Evolutionary conservation across 164 flowering plant genomes (phyloP).

Genomic region (Litsea cubeba): DNA sequence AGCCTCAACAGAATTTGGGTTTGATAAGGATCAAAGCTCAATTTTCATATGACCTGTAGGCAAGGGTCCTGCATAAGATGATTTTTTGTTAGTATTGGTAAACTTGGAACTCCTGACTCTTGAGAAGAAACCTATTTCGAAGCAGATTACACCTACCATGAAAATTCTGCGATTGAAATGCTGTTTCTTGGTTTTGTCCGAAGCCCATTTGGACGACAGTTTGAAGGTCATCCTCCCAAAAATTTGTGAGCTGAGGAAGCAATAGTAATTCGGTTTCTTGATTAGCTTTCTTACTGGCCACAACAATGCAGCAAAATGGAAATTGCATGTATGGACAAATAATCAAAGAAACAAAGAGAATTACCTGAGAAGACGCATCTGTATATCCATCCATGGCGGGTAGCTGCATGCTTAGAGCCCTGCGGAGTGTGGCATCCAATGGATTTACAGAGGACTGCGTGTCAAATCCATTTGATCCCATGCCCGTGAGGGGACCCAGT

Average conservation of each 20-base stretch:
- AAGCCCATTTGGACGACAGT: slow-evolving; percentile 88
- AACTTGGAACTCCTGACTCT: neutral
- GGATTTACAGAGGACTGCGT: slow-evolving; percentile 33
- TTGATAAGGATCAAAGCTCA: slow-evolving; percentile 39
- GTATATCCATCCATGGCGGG: slow-evolving; percentile 40
- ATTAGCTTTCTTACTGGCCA: neutral
- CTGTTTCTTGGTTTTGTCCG: slow-evolving; percentile 34
- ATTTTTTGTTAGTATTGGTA: neutral
- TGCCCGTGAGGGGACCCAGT: slow-evolving; percentile 30
- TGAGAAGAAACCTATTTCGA: neutral
- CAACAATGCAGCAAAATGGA: no score
- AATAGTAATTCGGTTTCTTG: neutral
- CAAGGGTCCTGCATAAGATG: slow-evolving; percentile 44
- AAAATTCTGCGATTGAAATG: slow-evolving; percentile 19
- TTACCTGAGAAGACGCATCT: slow-evolving; percentile 57
- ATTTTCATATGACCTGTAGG: slow-evolving; percentile 60
- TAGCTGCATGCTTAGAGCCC: slow-evolving; percentile 37
- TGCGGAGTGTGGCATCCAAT: slow-evolving; percentile 28
- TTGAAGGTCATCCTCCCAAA: slow-evolving; percentile 85
- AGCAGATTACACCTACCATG: slow-evolving; percentile 28
- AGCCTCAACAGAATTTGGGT: slow-evolving; percentile 21
- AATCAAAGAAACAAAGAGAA: neutral
- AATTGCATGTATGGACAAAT: neutral
- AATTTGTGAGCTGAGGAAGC: slow-evolving; percentile 39
- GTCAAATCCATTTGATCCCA: slow-evolving; percentile 29